Evolutionary conservation across 495 filamentous ascomycete species (phyloP), one percentile per base, ranked within the genome.

Genomic region (Penicillium atrosanguineum): DNA sequence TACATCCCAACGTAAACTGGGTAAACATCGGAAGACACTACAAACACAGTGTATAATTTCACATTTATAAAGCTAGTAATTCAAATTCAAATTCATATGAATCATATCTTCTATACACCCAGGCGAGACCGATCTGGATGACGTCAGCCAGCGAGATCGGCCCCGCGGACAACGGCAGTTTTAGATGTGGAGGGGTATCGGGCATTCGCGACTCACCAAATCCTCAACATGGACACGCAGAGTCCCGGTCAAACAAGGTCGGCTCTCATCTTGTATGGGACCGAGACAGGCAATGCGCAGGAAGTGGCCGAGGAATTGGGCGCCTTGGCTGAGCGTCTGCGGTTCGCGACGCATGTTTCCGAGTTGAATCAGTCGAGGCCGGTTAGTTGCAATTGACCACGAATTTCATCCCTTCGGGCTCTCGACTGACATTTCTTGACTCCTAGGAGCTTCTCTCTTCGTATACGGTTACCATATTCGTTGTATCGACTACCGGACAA

Each of bases 211-310:
- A 60, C 55, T 28, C 28, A 31, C 19, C 11, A 39, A 6, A 26
- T 12, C 1, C 28, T 2, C 55, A 68, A 31, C 4, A 72, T 72
- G 69, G 60, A 51, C 45, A 56, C 34, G 28, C 59, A 60, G 41
- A 31, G 47, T 31, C 31, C 57, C 39, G 59, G 36, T 31, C 50
- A 41, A 41, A 43, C 15, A 43, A 65, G 88, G 60, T 87, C 78
- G 26, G 86, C 88, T 41, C 79, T 95, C 46, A 78, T 99, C 38
- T 81, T 95, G 37, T 97, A 96, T 75, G 95, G 90, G 28, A 90
- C 91, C 16, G 95, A 99, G 72, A 96, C 91, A 0, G 94, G 95
- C 40, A 97, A 91, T 62, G 85, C 89, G 34, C 86, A 94, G 62
- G 94, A 97, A 58, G 81, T 90, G 40, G 91, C 95, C 4, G 83